Base-by-base conservation (phyloP, 1,284 basidiomycete genomes). In the Austroboletus rostrupii region DNA sequence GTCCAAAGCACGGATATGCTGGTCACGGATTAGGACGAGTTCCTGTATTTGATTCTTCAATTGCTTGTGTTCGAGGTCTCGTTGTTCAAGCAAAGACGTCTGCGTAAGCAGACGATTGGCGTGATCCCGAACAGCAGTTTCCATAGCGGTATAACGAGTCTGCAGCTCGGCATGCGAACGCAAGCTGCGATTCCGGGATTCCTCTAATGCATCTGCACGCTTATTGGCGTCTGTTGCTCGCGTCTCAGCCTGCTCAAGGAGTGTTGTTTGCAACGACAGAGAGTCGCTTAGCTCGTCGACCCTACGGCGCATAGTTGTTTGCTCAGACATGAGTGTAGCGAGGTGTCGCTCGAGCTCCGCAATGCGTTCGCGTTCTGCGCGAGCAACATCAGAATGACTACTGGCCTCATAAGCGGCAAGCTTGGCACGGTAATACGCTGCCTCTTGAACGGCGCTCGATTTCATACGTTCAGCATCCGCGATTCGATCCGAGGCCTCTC, bases 361-460 rank as follows among this genome's bases (percentile, higher is more conserved):
- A 20, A 87, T 75, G 39, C 93, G 89, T 49, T 94, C 89, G 9
- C 85, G 82, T 57, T 97, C 95, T 10, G 97, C 64, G 28, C 86
- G 82, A 28, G 76, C 73, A 2, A 83, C 61, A 38, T 97, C 92
- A 7, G 71, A 69, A 7, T 81, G 75, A 17, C 83, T 81, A 46
- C 80, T 78, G 1, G 80, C 73, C 66, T 99, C 97, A 52, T 92
- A 72, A 0, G 96, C 93, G 5, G 85, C 79, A 12, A 97, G 74
- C 72, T 98, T 98, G 43, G 95, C 92, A 43, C 96, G 92, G 68
- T 94, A 97, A 72, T 91, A 99, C 1, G 95, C 92, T 2, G 96
- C 91, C 69, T 99, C 97, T 67, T 99, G 92, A 7, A 92, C 70
- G 1, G 97, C 96, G 44, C 83, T 86, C 5, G 78, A 71, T 56